Evolutionary conservation across 2,329 filamentous ascomycete species (phyloP).

Genomic region (Teratosphaeria zuluensis): DNA sequence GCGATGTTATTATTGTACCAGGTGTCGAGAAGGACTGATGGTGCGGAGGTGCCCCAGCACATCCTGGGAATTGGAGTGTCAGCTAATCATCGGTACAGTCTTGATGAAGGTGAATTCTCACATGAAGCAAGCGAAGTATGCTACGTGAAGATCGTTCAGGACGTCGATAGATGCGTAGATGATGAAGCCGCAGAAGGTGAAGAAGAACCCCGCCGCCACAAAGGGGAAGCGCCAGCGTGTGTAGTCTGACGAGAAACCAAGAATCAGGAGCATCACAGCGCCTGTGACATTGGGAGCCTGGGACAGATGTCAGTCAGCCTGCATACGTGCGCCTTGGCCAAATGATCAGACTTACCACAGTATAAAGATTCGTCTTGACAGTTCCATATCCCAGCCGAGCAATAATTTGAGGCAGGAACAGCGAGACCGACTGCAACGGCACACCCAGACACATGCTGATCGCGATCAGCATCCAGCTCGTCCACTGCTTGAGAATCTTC

Average conservation of each 20-base stretch:
- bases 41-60: conserved; percentile 54
- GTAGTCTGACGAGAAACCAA: conserved; percentile 62
- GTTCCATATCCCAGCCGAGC: conserved; percentile 41
- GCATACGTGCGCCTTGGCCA: neutral
- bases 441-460: conserved; percentile 53
- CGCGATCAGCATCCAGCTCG: conserved; percentile 43
- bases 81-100: neutral
- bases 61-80: neutral
- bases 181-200: conserved; percentile 69
- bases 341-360: neutral
- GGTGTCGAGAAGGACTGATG: conserved; percentile 54
- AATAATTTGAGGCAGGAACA: conserved; percentile 52
- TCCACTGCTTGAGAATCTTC: conserved; percentile 44
- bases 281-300: conserved; percentile 64
- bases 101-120: conserved; percentile 23
- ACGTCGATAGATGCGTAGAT: conserved; percentile 65
- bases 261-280: conserved; percentile 59
- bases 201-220: conserved; percentile 60
- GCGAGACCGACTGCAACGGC: conserved; percentile 46
- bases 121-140: conserved; percentile 71
- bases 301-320: neutral
- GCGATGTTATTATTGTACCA: conserved; percentile 76
- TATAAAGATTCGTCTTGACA: conserved; percentile 64
- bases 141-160: conserved; percentile 49
- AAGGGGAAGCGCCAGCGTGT: conserved; percentile 62